Evolutionary conservation across 1,139 yeast species (phyloP), one percentile per base, ranked within the genome.

Genomic region (Scheffersomyces cryptocercus): DNA sequence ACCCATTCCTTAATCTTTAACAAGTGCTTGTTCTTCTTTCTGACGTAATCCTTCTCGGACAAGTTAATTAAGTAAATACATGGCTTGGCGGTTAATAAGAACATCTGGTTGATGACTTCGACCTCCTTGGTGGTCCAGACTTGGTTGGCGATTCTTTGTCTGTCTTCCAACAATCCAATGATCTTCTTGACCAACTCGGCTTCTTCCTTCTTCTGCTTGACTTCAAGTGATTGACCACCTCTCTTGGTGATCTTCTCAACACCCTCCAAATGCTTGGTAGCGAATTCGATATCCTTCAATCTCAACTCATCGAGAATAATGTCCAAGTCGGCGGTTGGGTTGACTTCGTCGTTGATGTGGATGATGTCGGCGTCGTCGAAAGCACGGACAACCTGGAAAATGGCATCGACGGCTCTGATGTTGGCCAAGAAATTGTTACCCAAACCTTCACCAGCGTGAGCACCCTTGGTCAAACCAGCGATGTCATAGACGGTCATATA

Each of bases 391-490:
- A 93, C 96, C 73, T 95, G 99, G 77, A 88, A 93, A 62, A 93
- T 84, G 53, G 98, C 96, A 78, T 93, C 99, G 51, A 93, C 99
- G 41, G 99, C 96, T 72, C 99, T 84, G 60, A 93, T 93, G 70
- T 93, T 93, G 56, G 98, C 87, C 77, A 93, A 84, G 82, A 93
- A 93, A 56, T 96, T 96, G 70, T 93, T 95, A 67, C 99, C 99
- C 56, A 93, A 82, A 65, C 99, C 99, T 71, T 93, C 99, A 73
- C 99, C 99, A 43, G 90, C 85, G 51, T 90, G 85, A 40, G 99
- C 99, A 68, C 99, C 98, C 69, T 90, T 89, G 54, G 97, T 91
- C 66, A 93, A 81, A 69, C 99, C 99, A 46, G 99, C 99, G 75
- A 93, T 93, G 73, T 93, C 99, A 64, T 89, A 91, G 48, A 93